These are phyloP conservation scores for Hypoxylon intermedium DNA, from an alignment of 495 filamentous ascomycete genomes.

Conservation along the genomic window DNA sequence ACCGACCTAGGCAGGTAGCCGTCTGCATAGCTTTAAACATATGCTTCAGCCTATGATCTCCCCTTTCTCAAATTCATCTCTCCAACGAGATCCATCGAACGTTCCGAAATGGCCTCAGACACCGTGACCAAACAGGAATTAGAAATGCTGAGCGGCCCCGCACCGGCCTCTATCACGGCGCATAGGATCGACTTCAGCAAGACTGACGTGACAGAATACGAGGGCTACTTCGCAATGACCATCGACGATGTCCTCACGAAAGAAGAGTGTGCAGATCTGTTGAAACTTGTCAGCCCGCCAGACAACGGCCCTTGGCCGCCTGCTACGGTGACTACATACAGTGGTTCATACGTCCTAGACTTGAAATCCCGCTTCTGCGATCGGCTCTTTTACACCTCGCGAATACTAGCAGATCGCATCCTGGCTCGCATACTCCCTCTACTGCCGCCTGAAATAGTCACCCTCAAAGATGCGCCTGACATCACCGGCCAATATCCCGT, in stretches of 20 bases:
- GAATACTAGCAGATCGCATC: constrained; percentile 6
- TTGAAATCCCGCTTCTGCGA: constrained; percentile 4
- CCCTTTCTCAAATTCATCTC: background rate
- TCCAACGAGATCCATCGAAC: background rate
- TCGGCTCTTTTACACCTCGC: constrained; percentile 14
- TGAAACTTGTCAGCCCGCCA: constrained; percentile 4
- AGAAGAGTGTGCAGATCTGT: constrained; percentile 2
- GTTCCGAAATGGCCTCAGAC: background rate
- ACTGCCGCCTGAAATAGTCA: constrained; percentile 18
- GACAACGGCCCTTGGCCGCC: background rate
- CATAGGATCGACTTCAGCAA: constrained; percentile 11
- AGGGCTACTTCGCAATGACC: constrained; percentile 12
- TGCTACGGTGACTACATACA: constrained; percentile 6
- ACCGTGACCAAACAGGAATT: background rate
- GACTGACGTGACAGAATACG: constrained; percentile 4
- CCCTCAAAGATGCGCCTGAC: constrained; percentile 13
- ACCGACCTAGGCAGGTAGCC: too few relatives aligned
- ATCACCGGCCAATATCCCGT: constrained; percentile 18
- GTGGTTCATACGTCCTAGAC: constrained; percentile 8
- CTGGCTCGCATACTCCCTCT: constrained; percentile 13
- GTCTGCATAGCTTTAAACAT: background rate
- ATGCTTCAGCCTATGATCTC: background rate
- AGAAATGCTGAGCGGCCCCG: constrained; percentile 1
- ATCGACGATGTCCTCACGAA: constrained; percentile 6
- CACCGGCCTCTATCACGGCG: constrained; percentile 1